Evolutionary conservation across 768 basidiomycete species (phyloP), one percentile per base, ranked within the genome.

Genomic region (Kondoa malvinella): DNA sequence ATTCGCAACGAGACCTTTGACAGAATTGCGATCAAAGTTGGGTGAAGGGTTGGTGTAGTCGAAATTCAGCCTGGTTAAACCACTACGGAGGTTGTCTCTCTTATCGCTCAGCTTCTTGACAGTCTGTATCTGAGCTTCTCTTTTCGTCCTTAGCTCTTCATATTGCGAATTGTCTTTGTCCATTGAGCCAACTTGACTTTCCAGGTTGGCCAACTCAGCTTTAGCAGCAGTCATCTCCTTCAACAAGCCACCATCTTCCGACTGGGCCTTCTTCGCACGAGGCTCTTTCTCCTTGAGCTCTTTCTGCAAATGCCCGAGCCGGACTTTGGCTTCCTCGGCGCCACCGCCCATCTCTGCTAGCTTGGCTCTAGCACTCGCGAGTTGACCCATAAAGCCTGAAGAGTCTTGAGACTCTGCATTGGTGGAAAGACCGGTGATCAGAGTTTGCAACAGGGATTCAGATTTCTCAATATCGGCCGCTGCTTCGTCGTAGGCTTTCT

Each of bases 321-420:
- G 86, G 57, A 86, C 80, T 58, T 84, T 85, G 65, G 81, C 83
- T 74, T 92, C 89, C 73, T 92, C 86, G 71, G 89, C 88, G 72
- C 92, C 91, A 0, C 92, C 86, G 4, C 82, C 80, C 0, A 85
- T 86, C 65, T 88, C 86, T 0, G 90, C 85, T 0, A 87, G 78
- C 1, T 84, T 83, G 1, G 83, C 83, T 72, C 85, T 85, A 0
- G 92, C 88, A 16, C 89, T 85, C 0, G 92, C 88, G 56, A 99
- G 83, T 76, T 96, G 92, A 25, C 92, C 95, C 85, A 97, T 87
- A 77, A 96, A 97, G 0, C 95, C 95, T 1, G 92, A 90, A 12
- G 84, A 83, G 21, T 84, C 82, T 56, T 84, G 85, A 68, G 83
- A 84, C 31, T 81, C 77, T 64, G 82, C 81, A 56, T 79, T 81